Conservation (phyloP, 805 yeast genomes). For the Kurtzmaniella fragi region DNA sequence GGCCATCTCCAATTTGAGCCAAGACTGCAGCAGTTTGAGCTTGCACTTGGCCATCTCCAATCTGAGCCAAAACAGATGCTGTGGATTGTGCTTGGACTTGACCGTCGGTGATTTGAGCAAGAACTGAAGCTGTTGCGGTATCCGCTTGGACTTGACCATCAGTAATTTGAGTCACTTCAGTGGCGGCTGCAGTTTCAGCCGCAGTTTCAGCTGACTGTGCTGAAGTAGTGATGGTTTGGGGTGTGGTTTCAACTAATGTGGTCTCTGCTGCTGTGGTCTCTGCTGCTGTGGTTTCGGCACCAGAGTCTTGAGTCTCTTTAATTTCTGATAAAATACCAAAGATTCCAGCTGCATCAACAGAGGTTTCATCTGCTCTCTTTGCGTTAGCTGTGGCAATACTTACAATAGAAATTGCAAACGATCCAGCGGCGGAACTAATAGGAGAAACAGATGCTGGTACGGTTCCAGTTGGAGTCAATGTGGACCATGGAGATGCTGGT, state of each 20-base stretch:
- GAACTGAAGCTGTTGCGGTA: conserved; percentile 17
- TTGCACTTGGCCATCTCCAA: conserved; percentile 46
- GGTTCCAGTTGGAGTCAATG: conserved; percentile 26
- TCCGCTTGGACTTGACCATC: conserved; percentile 30
- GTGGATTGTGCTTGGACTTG: conserved; percentile 24
- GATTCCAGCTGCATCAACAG: background rate
- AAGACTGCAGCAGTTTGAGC: conserved; percentile 20
- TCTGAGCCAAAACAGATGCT: conserved; percentile 33
- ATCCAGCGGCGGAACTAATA: conserved; percentile 21
- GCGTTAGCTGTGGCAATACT: conserved; percentile 11
- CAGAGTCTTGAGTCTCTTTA: background rate
- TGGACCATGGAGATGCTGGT: conserved; percentile 22
- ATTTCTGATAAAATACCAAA: background rate
- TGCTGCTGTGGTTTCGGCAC: background rate
- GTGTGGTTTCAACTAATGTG: background rate
- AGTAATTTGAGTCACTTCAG: conserved; percentile 18
- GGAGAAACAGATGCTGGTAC: conserved; percentile 18
- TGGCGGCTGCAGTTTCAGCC: background rate
- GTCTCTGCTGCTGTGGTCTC: background rate
- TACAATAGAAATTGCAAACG: conserved; percentile 27
- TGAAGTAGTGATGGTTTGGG: background rate
- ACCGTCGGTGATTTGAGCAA: conserved; percentile 24
- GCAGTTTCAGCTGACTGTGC: background rate
- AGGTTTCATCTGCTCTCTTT: conserved; percentile 7
- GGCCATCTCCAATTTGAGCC: conserved; percentile 29